Percentiles rank a stretch among this genome's conserved stretches.
These are phyloP conservation scores for Termitomyces sp. DNA, from an alignment of 768 basidiomycete genomes.

Conservation along the genomic window DNA sequence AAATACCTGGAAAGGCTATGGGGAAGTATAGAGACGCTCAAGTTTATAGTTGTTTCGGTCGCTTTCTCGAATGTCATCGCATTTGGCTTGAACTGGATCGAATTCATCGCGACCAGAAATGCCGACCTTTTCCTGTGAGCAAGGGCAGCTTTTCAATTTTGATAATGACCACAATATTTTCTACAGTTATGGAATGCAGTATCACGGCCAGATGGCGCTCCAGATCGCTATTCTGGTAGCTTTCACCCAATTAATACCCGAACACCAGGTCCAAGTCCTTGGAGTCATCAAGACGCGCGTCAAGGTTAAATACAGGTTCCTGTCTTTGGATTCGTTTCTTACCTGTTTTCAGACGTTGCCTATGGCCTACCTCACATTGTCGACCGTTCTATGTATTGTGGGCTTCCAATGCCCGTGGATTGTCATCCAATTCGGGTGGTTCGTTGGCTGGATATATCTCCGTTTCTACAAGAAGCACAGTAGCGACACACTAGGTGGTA, in stretches of 20 bases:
- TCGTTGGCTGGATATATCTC: constrained; percentile 91
- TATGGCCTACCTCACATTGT: constrained; percentile 91
- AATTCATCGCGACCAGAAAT: constrained; percentile 65
- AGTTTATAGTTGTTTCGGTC: constrained; percentile 80
- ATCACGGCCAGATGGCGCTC: constrained; percentile 91
- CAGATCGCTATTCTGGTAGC: constrained; percentile 90
- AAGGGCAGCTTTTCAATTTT: not conserved
- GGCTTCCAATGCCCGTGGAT: constrained; percentile 91
- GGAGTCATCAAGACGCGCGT: constrained; percentile 83
- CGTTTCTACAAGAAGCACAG: constrained; percentile 93
- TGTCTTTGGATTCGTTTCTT: not conserved
- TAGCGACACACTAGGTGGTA: constrained; percentile 58
- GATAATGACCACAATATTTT: constrained; percentile 3
- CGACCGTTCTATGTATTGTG: constrained; percentile 77
- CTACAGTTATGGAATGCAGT: constrained; percentile 78
- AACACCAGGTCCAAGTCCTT: constrained; percentile 94
- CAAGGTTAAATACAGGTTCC: constrained; percentile 56
- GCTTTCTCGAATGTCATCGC: constrained; percentile 86
- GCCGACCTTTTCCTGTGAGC: constrained; percentile 78
- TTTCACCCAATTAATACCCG: constrained; percentile 96
- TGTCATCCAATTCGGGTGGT: constrained; percentile 98
- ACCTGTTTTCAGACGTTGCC: constrained; percentile 66
- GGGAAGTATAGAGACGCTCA: constrained; percentile 82
- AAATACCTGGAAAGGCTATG: constrained; percentile 94
- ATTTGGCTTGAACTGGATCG: constrained; percentile 85